Percentiles rank a stretch among this genome's conserved stretches.
These are phyloP conservation scores for Amorphotheca resinae DNA, from an alignment of 495 filamentous ascomycete species.

Conservation along the genomic window DNA sequence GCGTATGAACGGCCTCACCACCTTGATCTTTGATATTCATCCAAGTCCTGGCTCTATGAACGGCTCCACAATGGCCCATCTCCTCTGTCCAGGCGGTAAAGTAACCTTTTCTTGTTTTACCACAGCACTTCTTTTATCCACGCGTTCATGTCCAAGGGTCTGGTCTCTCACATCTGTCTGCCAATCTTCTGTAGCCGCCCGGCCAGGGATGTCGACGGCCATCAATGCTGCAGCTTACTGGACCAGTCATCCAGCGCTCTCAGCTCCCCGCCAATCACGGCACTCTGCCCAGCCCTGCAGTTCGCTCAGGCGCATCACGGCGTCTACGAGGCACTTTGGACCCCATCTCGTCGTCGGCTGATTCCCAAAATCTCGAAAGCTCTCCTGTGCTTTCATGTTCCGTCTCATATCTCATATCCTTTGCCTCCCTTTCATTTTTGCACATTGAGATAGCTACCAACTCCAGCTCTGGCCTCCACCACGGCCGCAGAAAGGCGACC, in stretches of 20 bases:
- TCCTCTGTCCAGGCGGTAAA: too few species aligned
- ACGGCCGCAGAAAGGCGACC: conserved; percentile 17
- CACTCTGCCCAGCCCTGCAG: background rate
- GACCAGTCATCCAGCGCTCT: conserved; percentile 10
- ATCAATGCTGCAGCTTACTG: conserved; percentile 1
- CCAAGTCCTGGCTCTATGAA: too few species aligned
- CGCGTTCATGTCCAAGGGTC: too few species aligned
- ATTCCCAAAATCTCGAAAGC: background rate
- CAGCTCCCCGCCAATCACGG: conserved; percentile 11
- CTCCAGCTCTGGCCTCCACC: conserved; percentile 2
- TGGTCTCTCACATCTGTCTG: too few species aligned
- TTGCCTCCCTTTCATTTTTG: conserved; percentile 7
- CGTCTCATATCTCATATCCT: conserved; percentile 8
- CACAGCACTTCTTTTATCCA: too few species aligned
- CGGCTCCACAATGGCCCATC: too few species aligned
- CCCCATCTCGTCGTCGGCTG: background rate
- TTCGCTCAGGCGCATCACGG: background rate
- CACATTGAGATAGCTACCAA: background rate
- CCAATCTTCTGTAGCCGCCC: conserved; percentile 11
- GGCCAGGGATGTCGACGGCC: background rate
- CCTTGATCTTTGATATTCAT: too few species aligned
- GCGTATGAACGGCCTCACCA: too few species aligned
- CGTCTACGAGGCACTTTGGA: background rate
- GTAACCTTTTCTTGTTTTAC: too few species aligned
- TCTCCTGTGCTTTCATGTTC: conserved; percentile 5